Evolutionary conservation across 805 yeast species (phyloP), one percentile per base, ranked within the genome.

Genomic region (Barnettozyma botsteinii): DNA sequence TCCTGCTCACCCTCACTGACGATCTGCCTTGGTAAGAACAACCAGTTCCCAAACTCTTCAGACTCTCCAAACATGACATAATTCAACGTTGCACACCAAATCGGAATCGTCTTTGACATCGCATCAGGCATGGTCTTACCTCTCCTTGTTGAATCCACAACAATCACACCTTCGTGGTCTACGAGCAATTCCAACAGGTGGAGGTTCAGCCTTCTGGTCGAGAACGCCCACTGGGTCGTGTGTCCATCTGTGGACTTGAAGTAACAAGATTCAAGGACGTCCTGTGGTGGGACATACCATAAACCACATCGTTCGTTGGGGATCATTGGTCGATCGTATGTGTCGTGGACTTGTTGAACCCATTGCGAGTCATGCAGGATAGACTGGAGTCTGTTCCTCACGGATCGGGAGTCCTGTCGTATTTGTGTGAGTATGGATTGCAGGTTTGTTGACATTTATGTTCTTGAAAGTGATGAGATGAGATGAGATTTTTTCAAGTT

Each of bases 171-270:
- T 10, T 62, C 53, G 26, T 63, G 31, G 3, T 57, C 40, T 0
- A 51, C 51, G 5, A 85, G 52, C 0, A 73, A 34, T 0, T 76
- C 74, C 3, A 87, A 52, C 3, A 88, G 56, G 53, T 87, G 95
- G 42, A 85, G 64, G 58, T 88, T 88, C 28, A 87, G 62, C 33
- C 97, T 62, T 36, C 94, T 66, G 14, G 76, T 59, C 25, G 86
- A 80, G 52, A 88, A 87, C 24, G 72, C 70, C 96, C 96, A 88
- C 48, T 85, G 79, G 40, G 73, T 72, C 0, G 77, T 78, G 53
- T 88, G 97, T 0, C 97, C 97, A 61, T 88, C 96, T 0, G 96
- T 88, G 20, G 94, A 83, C 54, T 88, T 88, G 64, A 88, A 88
- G 53, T 88, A 87, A 80, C 74, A 29, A 10, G 26, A 0, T 81